These are phyloP conservation scores for Nephelium lappaceum DNA, from an alignment of 345 rosid species.

Conservation along the genomic window DNA sequence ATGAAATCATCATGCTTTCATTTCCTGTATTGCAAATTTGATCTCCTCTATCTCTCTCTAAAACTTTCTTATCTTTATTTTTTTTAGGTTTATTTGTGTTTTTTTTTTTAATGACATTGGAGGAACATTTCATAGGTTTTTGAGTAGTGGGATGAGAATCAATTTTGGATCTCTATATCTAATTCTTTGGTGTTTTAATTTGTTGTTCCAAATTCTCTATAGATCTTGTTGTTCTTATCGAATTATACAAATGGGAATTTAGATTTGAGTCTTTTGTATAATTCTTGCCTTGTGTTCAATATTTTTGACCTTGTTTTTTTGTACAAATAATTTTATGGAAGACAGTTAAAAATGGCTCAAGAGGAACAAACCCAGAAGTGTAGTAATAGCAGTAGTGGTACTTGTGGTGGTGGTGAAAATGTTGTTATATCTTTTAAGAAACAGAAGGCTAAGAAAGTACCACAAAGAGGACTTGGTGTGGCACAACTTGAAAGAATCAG, in stretches of 20 bases:
- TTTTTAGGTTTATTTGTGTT: too few species aligned
- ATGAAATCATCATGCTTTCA: constrained; percentile 14
- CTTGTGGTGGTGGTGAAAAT: constrained; percentile 17
- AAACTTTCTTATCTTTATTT: background rate
- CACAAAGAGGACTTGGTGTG: constrained; percentile 76
- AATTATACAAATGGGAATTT: background rate
- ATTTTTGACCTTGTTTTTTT: too few species aligned
- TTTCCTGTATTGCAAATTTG: constrained; percentile 9
- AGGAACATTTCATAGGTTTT: background rate
- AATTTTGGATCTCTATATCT: constrained; percentile 23
- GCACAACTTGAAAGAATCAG: constrained; percentile 71
- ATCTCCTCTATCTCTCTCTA: background rate
- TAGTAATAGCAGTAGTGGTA: constrained; percentile 28
- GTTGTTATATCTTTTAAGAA: constrained; percentile 38
- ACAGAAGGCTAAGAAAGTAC: constrained; percentile 52
- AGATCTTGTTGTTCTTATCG: background rate
- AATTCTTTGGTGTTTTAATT: background rate
- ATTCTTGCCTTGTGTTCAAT: too few species aligned
- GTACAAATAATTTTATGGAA: background rate
- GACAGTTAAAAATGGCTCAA: constrained; percentile 36
- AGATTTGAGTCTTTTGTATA: background rate
- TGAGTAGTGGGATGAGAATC: background rate
- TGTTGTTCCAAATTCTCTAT: background rate
- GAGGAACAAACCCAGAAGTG: constrained; percentile 47
- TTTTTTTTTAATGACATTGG: too few species aligned